Evolutionary conservation across 345 rosid species (phyloP).

Genomic region (Clausena lansium): DNA sequence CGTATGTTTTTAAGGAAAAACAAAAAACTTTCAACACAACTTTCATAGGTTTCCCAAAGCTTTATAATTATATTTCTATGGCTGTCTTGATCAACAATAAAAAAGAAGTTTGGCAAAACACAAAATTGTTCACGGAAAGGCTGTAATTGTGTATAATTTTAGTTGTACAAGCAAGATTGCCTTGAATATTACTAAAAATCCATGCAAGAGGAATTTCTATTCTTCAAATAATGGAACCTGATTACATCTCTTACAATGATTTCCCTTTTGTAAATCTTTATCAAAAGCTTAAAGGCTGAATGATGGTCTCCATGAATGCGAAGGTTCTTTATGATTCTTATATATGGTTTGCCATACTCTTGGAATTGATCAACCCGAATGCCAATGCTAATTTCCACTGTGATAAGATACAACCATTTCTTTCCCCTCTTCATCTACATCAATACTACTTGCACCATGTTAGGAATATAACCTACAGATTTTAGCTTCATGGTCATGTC

Average conservation of each 20-base stretch:
- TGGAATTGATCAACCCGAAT: conserved; percentile 28
- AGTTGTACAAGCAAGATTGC: neutral
- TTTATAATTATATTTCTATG: neutral
- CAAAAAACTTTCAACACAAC: too few species aligned
- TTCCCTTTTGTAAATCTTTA: conserved; percentile 30
- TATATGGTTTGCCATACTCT: conserved; percentile 17
- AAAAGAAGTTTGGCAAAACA: neutral
- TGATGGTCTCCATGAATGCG: conserved; percentile 44
- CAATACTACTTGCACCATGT: conserved; percentile 29
- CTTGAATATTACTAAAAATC: conserved; percentile 35
- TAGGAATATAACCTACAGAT: conserved; percentile 31
- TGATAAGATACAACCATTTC: conserved; percentile 39
- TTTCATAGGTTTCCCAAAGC: neutral
- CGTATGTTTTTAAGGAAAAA: too few species aligned
- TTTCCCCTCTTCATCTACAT: conserved; percentile 43
- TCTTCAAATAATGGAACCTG: conserved; percentile 43
- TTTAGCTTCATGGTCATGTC: conserved; percentile 33
- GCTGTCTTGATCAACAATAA: neutral
- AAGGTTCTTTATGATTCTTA: conserved; percentile 45
- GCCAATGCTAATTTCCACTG: conserved; percentile 46
- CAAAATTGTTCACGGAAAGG: too few species aligned
- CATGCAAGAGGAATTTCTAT: conserved; percentile 41
- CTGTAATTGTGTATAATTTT: neutral
- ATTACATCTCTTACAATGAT: conserved; percentile 43
- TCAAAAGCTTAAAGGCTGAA: conserved; percentile 33